phyloP scores from a whole-genome alignment of 352 stramenopile species.

The Globisporangium takayamanum region DNA sequence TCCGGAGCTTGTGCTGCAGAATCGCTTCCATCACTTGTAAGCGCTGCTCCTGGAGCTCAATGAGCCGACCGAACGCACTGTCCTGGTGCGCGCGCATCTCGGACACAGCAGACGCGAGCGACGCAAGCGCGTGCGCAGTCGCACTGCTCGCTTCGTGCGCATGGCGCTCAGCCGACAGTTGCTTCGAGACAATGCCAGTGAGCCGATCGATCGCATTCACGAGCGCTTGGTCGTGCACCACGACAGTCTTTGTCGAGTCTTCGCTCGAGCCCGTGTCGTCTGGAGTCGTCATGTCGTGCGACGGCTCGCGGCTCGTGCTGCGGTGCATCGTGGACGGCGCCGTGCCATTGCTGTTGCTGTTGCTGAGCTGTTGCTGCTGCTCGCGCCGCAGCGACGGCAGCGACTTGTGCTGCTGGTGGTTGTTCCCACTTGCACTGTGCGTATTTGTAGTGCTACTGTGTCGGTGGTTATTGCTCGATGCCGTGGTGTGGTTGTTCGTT shows the following conservation, averaged over 20 bases:
- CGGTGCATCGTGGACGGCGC: background rate
- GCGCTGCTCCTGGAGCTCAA: constrained; percentile 65
- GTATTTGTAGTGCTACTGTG: constrained; percentile 5
- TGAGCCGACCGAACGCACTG: constrained; percentile 33
- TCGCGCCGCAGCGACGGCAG: constrained; percentile 5
- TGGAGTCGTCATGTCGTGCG: constrained; percentile 48
- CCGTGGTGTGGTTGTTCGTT: constrained; percentile 7
- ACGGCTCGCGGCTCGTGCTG: background rate
- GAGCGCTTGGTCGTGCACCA: constrained; percentile 54
- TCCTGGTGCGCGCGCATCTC: constrained; percentile 48
- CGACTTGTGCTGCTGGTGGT: constrained; percentile 5
- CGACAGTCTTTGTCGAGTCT: constrained; percentile 31
- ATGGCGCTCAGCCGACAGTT: constrained; percentile 32
- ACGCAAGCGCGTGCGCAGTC: constrained; percentile 22
- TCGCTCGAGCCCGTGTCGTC: constrained; percentile 38
- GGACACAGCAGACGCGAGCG: constrained; percentile 42
- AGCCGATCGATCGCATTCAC: constrained; percentile 59
- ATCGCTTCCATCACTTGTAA: constrained; percentile 59
- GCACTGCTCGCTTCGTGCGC: constrained; percentile 20
- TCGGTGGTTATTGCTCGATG: constrained; percentile 10
- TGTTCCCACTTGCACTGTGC: background rate
- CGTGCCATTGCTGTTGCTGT: constrained; percentile 13
- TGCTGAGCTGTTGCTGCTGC: background rate
- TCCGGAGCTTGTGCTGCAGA: constrained; percentile 49
- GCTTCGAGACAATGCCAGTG: constrained; percentile 46